Percentiles rank a stretch among this genome's conserved stretches.
These are phyloP conservation scores for Conidiobolus incongruus DNA, from an alignment of 371 early-diverging fungal genomes.

Conservation along the genomic window DNA sequence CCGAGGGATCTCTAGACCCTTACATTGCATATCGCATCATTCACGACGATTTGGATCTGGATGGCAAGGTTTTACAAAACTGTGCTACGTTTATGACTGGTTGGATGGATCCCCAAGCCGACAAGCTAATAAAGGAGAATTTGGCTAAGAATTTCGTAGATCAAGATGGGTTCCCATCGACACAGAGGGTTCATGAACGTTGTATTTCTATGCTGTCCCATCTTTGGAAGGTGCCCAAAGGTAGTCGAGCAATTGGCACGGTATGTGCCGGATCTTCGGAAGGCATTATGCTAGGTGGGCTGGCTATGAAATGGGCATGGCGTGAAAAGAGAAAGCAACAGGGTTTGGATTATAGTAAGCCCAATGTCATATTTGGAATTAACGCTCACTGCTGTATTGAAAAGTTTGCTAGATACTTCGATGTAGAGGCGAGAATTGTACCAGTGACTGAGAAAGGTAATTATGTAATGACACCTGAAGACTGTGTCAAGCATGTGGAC, in stretches of 20 bases:
- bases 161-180: slow-evolving; percentile 37
- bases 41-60: slow-evolving; percentile 29
- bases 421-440: slow-evolving; percentile 36
- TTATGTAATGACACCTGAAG: slow-evolving; percentile 24
- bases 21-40: slow-evolving; percentile 27
- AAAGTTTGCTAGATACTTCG: slow-evolving; percentile 38
- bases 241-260: slow-evolving; percentile 17
- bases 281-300: slow-evolving; percentile 26
- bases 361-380: slow-evolving; percentile 28
- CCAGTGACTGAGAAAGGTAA: slow-evolving; percentile 22
- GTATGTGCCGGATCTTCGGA: slow-evolving; percentile 30
- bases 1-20: slow-evolving; percentile 16
- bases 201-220: slow-evolving; percentile 42
- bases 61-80: slow-evolving; percentile 43
- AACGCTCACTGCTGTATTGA: slow-evolving; percentile 33
- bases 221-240: slow-evolving; percentile 17
- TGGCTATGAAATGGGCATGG: slow-evolving; percentile 38
- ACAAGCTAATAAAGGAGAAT: slow-evolving; percentile 39
- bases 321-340: slow-evolving; percentile 12
- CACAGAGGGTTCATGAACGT: slow-evolving; percentile 28
- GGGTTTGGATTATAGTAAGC: slow-evolving; percentile 20
- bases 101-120: slow-evolving; percentile 54
- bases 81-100: slow-evolving; percentile 51
- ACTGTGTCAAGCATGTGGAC: slow-evolving; percentile 21
- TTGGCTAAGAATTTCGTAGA: slow-evolving; percentile 46